Evolutionary conservation across 2,329 filamentous ascomycete species (phyloP).

Genomic region (Aspergillus sergii): DNA sequence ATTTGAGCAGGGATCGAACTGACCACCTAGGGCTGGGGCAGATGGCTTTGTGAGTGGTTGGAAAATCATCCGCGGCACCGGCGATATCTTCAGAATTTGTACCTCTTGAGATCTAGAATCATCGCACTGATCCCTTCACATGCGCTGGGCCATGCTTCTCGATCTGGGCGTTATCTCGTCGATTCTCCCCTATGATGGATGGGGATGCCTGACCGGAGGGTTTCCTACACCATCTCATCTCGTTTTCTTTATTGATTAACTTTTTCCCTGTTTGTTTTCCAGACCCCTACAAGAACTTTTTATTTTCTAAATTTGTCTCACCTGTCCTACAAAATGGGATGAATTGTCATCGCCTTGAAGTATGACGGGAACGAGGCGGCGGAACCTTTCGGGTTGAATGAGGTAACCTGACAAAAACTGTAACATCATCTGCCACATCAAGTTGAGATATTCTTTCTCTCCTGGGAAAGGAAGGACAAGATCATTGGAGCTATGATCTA

Average conservation of each 20-base stretch:
- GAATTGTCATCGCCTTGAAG: not conserved
- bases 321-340: not conserved
- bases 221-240: not conserved
- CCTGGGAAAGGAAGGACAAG: no score
- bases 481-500: not conserved
- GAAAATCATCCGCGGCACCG: constrained; percentile 6
- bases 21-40: not conserved
- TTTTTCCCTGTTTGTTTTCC: not conserved
- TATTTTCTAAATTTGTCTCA: not conserved
- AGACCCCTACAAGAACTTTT: not conserved
- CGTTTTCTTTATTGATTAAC: not conserved
- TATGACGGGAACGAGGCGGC: constrained; percentile 7
- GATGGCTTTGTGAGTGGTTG: constrained; percentile 4
- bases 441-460: not conserved
- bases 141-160: constrained; percentile 1
- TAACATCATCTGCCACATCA: constrained; percentile 3
- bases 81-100: constrained; percentile 12
- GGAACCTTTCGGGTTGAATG: constrained; percentile 1
- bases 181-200: not conserved
- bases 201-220: not conserved
- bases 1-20: not conserved
- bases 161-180: not conserved
- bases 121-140: constrained; percentile 22
- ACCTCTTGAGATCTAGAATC: constrained; percentile 23
- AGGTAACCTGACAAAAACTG: not conserved